Evolutionary conservation across 2,329 filamentous ascomycete genomes (phyloP), one percentile per base, ranked within the genome.

Genomic region (Mycocentrospora acerina): DNA sequence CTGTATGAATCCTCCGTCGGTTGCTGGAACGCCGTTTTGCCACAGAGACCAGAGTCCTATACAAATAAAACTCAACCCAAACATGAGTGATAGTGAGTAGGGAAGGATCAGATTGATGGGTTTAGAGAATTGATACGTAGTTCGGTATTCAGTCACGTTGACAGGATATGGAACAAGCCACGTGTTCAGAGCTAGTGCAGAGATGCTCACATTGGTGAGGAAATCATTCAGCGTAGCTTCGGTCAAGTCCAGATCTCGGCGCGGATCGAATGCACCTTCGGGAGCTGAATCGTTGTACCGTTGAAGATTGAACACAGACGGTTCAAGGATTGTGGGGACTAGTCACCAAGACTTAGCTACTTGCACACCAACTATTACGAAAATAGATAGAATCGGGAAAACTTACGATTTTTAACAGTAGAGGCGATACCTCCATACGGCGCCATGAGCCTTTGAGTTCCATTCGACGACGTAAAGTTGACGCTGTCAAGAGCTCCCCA

Each of bases 1-100:
- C 13, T 51, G 44, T 12, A 51, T 17, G 24, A 51, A 51, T 2
- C 47, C 47, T 8, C 44, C 44, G 27, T 51, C 44, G 1, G 29
- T 26, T 7, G 41, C 41, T 0, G 35, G 25, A 1, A 35, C 24
- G 10, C 41, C 44, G 11, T 45, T 51, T 5, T 18, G 13, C 12
- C 4, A 6, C 9, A 51, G 19, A 5, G 47, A 30, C 19, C 28
- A 39, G 11, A 45, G 24, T 2, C 29, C 44, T 3, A 51, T 32
- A 14, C 14, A 34, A 9, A 32, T 28, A 22, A 38, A 43, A 4
- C 35, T 9, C 1, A 28, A 3, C 4, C 26, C 32, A 2, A 36
- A 2, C 2, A 12, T 18, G 14, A 48, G 39, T 17, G 25, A 43
- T 1, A 45, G n/a, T 1, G 16, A n/a, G 25, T 51, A 51, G 5